A percentile compares a stretch with the other conserved stretches of the same genome.
phyloP scores from a whole-genome alignment of 306 rosid species.

The Corylus avellana region DNA sequence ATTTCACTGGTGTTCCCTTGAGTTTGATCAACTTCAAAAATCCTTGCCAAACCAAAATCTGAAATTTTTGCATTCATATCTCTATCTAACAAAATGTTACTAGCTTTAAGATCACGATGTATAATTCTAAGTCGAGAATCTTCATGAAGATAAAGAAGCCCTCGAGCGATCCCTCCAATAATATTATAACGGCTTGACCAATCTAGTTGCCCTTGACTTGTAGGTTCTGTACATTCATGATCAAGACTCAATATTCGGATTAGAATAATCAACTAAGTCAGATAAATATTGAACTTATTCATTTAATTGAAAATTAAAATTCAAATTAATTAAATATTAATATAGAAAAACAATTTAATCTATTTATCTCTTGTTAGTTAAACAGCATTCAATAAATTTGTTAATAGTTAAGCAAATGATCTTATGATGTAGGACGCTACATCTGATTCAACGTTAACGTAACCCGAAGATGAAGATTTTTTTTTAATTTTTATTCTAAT shows the following conservation, averaged over 20 bases:
- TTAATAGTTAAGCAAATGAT: background rate
- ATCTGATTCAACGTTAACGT: no score
- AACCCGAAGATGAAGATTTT: no score
- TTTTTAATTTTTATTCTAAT: no score
- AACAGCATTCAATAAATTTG: background rate
- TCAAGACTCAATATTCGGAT: background rate
- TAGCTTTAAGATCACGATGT: constrained; percentile 43
- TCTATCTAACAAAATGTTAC: constrained; percentile 27
- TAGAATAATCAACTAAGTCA: no score
- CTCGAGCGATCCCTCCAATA: constrained; percentile 34
- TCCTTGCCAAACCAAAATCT: constrained; percentile 30
- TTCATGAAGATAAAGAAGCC: constrained; percentile 40
- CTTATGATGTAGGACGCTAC: no score
- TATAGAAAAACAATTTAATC: no score
- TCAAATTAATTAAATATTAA: no score
- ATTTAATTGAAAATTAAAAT: no score
- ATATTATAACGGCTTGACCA: constrained; percentile 46
- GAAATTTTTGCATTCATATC: constrained; percentile 34
- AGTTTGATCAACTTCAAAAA: constrained; percentile 27
- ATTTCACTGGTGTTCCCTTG: constrained; percentile 22
- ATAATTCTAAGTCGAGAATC: constrained; percentile 41
- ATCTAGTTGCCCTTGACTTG: constrained; percentile 27
- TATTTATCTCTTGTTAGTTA: background rate
- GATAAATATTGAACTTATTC: no score
- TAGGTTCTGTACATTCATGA: constrained; percentile 21